These are phyloP conservation scores for Hemisphaericaspora lyxosophila DNA, from an alignment of 1,139 yeast genomes.

Conservation along the genomic window DNA sequence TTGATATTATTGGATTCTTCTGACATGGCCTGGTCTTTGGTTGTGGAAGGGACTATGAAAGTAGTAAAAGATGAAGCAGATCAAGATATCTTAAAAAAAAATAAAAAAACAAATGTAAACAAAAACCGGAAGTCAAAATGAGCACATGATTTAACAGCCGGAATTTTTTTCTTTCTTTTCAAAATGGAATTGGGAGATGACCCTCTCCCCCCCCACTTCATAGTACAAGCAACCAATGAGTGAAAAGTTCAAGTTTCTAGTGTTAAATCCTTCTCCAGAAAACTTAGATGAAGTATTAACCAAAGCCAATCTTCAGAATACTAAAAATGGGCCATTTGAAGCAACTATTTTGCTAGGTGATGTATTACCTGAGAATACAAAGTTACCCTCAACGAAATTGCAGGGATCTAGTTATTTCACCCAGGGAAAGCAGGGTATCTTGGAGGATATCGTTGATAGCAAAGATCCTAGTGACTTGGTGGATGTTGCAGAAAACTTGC, in stretches of 20 bases:
- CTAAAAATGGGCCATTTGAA: conserved; percentile 66
- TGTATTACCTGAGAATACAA: conserved; percentile 21
- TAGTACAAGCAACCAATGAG: conserved; percentile 1
- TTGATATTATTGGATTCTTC: conserved; percentile 29
- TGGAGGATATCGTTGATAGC: conserved; percentile 6
- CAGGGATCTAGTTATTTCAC: conserved; percentile 33
- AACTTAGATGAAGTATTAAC: conserved; percentile 41
- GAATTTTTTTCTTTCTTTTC: background rate
- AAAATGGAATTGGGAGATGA: background rate
- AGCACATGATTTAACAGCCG: background rate
- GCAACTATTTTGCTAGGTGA: conserved; percentile 55
- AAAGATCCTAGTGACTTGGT: conserved; percentile 8
- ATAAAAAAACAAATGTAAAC: conserved; percentile 4
- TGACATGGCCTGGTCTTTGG: conserved; percentile 2
- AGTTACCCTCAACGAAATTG: conserved; percentile 20
- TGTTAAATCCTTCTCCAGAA: conserved; percentile 48
- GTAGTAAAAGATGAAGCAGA: too few species aligned
- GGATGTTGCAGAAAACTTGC: conserved; percentile 22
- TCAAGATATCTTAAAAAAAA: too few species aligned
- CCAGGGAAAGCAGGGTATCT: conserved; percentile 21
- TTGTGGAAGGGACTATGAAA: too few species aligned
- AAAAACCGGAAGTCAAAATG: conserved; percentile 3
- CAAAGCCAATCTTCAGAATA: conserved; percentile 51
- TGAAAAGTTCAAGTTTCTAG: conserved; percentile 34
- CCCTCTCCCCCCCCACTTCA: background rate